Evolutionary conservation across 805 yeast species (phyloP).

Genomic region (Myxozyma udenii): DNA sequence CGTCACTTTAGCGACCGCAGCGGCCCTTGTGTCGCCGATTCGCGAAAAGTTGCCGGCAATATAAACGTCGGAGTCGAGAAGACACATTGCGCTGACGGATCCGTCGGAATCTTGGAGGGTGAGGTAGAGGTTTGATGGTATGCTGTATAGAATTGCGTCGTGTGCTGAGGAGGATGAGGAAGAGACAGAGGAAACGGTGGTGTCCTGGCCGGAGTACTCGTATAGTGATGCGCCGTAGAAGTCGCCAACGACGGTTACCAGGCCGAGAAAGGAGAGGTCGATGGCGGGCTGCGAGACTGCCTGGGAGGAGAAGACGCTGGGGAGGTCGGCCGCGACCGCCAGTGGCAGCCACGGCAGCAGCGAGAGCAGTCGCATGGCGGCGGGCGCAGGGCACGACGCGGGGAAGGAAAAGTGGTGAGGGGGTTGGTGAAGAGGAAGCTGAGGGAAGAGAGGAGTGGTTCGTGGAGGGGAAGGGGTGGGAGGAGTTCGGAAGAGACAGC

Average conservation of each 20-base stretch:
- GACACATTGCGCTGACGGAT: constrained; percentile 29
- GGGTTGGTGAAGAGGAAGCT: background rate
- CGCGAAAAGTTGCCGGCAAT: constrained; percentile 37
- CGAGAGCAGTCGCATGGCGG: constrained; percentile 1
- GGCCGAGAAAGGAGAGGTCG: constrained; percentile 31
- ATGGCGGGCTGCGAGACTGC: constrained; percentile 6
- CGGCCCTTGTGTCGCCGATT: constrained; percentile 24
- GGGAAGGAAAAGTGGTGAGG: background rate
- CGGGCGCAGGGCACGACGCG: background rate
- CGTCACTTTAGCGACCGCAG: constrained; percentile 34
- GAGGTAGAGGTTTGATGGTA: constrained; percentile 14
- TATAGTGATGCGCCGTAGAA: constrained; percentile 42
- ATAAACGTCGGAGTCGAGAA: constrained; percentile 28
- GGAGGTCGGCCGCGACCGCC: background rate
- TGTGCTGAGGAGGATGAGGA: constrained; percentile 10
- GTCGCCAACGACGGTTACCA: constrained; percentile 40
- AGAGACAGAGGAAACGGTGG: background rate
- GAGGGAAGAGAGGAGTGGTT: background rate
- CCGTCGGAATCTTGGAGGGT: constrained; percentile 21
- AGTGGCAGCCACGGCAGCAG: constrained; percentile 5
- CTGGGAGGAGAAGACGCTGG: background rate
- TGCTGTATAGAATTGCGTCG: constrained; percentile 21
- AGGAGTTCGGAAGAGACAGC: background rate
- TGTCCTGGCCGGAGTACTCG: constrained; percentile 32
- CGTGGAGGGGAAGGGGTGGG: no score